Evolutionary conservation across 495 filamentous ascomycete genomes (phyloP).

Genomic region (Talaromyces nanjingensis): DNA sequence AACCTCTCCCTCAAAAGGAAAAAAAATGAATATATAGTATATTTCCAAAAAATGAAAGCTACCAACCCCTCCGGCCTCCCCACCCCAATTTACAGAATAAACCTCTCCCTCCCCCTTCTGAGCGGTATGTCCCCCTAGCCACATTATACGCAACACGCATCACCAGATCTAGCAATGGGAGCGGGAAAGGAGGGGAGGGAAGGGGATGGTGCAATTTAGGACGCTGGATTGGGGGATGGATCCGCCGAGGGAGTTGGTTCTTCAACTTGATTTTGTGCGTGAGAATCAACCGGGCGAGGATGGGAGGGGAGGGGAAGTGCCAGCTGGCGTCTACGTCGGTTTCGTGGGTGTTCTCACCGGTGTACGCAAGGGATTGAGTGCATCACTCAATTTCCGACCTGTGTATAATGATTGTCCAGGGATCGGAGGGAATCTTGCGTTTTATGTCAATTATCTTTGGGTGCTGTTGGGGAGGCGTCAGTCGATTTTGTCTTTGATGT

Average conservation of each 20-base stretch:
- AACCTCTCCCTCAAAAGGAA: too few relatives aligned
- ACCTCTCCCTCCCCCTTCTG: conserved; percentile 49
- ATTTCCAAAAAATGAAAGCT: background rate
- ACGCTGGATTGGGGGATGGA: conserved; percentile 67
- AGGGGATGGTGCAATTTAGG: conserved; percentile 53
- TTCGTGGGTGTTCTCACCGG: conserved; percentile 59
- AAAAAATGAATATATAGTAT: too few relatives aligned
- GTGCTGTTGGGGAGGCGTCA: conserved; percentile 51
- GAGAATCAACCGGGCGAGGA: background rate
- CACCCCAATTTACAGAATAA: conserved; percentile 41
- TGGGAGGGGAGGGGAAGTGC: conserved; percentile 25
- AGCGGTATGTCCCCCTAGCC: conserved; percentile 47
- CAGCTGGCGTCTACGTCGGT: conserved; percentile 58
- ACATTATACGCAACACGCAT: conserved; percentile 35
- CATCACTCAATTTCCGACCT: conserved; percentile 59
- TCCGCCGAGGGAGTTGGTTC: conserved; percentile 44
- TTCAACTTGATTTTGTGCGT: conserved; percentile 50
- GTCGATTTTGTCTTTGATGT: conserved; percentile 48
- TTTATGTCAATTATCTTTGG: conserved; percentile 42
- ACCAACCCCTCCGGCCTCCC: too few relatives aligned
- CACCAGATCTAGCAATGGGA: background rate
- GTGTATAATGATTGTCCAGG: conserved; percentile 37
- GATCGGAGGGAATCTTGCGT: conserved; percentile 27
- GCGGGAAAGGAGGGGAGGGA: background rate
- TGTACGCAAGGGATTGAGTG: conserved; percentile 46